phyloP scores from a whole-genome alignment of 2,329 filamentous ascomycete genomes.

The Paecilomyces formosus region DNA sequence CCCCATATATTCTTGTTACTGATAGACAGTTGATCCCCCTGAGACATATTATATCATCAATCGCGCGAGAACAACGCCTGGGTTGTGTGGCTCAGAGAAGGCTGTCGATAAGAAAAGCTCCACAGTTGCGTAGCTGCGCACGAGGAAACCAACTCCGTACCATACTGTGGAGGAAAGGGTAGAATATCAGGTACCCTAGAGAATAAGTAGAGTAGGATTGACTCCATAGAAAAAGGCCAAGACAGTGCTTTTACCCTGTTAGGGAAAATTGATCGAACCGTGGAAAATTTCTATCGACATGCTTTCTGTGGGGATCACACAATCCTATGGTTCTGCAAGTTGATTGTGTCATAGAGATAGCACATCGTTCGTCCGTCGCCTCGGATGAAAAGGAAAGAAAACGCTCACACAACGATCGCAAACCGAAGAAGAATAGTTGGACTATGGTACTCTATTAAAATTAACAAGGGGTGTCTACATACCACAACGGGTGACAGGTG shows the following conservation, averaged over 20 bases:
- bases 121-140: not conserved
- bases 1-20: not conserved
- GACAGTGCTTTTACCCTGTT: not conserved
- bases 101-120: not conserved
- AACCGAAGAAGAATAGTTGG: not conserved
- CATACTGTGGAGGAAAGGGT: no score
- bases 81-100: not conserved
- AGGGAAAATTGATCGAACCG: not conserved
- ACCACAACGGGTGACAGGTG: no score
- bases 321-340: not conserved
- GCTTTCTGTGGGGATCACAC: not conserved
- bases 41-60: not conserved
- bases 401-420: not conserved
- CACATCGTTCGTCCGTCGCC: not conserved
- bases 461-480: not conserved
- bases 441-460: not conserved
- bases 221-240: not conserved
- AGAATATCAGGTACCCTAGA: no score
- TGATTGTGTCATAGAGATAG: not conserved
- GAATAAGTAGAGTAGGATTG: no score
- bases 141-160: not conserved
- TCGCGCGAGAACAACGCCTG: not conserved
- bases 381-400: not conserved
- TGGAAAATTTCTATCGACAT: not conserved
- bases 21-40: not conserved